Evolutionary conservation across 2,329 filamentous ascomycete species (phyloP).

Genomic region (Exserohilum turcica): DNA sequence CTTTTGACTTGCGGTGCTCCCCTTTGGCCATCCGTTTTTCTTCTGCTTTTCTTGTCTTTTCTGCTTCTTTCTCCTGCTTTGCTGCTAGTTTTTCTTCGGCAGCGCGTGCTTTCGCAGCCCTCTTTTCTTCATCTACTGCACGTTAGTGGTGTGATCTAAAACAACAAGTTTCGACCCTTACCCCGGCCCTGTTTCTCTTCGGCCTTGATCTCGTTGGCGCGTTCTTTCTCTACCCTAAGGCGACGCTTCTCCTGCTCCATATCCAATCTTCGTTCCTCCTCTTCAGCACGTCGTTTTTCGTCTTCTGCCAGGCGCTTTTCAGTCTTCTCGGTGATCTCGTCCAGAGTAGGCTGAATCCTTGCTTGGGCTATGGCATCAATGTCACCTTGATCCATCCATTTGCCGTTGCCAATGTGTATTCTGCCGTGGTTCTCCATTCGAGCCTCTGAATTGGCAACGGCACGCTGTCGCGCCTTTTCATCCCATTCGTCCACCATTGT

Average conservation of each 20-base stretch:
- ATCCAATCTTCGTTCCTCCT: constrained; percentile 66
- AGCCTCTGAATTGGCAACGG: constrained; percentile 66
- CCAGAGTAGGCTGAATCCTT: constrained; percentile 79
- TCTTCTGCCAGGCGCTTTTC: constrained; percentile 72
- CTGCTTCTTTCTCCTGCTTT: constrained; percentile 48
- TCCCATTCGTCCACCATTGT: constrained; percentile 79
- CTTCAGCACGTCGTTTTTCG: constrained; percentile 69
- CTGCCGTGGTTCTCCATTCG: constrained; percentile 63
- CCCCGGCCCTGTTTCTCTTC: constrained; percentile 60
- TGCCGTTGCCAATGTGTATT: constrained; percentile 78
- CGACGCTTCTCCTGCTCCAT: constrained; percentile 68
- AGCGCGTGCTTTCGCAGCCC: constrained; percentile 53
- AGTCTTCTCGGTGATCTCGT: constrained; percentile 81
- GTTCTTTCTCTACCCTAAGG: constrained; percentile 61
- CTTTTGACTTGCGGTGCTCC: constrained; percentile 59
- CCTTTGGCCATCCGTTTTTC: constrained; percentile 58
- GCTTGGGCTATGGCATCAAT: constrained; percentile 79
- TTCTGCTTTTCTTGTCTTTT: constrained; percentile 58
- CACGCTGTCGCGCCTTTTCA: constrained; percentile 71
- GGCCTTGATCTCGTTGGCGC: constrained; percentile 52
- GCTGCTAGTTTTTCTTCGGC: constrained; percentile 55
- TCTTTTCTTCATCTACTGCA: constrained; percentile 60
- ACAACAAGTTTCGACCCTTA: constrained; percentile 46
- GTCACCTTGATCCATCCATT: constrained; percentile 76
- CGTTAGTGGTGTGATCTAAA: constrained; percentile 18